Evolutionary conservation across 192 early-diverging fungal genomes (phyloP), one percentile per base, ranked within the genome.

Genomic region (Paraglomus occultum): DNA sequence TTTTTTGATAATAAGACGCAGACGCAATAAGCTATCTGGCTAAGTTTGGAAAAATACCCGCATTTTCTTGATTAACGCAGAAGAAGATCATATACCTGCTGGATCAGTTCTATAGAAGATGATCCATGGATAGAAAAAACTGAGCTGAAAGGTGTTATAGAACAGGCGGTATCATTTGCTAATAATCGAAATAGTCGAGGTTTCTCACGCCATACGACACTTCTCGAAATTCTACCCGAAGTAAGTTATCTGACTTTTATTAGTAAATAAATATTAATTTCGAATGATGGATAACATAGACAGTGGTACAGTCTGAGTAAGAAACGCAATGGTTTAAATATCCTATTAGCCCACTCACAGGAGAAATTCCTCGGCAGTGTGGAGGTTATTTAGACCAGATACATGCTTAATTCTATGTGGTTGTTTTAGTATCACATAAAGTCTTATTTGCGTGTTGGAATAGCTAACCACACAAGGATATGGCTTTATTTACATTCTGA

Each of bases 371-470:
- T 49, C 46, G 45, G 49, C 61, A 64, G 61, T 22, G 7, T 44
- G 61, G 31, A 18, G 46, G 10, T 64, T 46, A 6, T 48, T 64
- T 64, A 64, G 17, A 47, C 46, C 49, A 48, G 3, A 48, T 48
- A 46, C 12, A 64, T 64, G 45, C 45, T 64, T 64, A 48, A 48
- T 64, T 64, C 31, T 48, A 17, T 64, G 61, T 64, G n/a, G 45
- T 8, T 64, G 49, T n/a, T 22, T 64, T 64, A 64, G 61, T 12
- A 64, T 64, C 46, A 3, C 45, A 64, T 23, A 64, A 64, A 23
- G 23, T 22, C 31, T 64, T n/a, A n/a, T n/a, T n/a, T n/a, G n/a
- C n/a, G n/a, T n/a, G n/a, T 48, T 48, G 43, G 18, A 48, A 47
- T 64, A 48, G 61, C 43, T 64, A 48, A 48, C 61, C 61, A 31